Base-by-base conservation (phyloP, 1,284 basidiomycete species). In the Cutaneotrichosporon sp. region DNA sequence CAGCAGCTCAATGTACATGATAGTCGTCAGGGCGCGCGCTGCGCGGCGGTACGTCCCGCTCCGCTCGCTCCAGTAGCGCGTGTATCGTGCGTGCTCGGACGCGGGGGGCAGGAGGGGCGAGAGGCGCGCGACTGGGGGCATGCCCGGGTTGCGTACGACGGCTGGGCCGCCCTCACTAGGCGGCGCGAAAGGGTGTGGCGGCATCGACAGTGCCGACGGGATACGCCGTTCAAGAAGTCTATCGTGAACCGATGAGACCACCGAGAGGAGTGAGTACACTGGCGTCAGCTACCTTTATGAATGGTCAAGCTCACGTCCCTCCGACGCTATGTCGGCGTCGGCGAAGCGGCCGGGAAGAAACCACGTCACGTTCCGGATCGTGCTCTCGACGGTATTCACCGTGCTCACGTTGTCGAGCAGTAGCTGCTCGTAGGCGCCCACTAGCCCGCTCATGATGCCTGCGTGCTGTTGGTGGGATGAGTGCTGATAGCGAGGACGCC, bases 341-440 rank as follows among this genome's bases (percentile, higher is more conserved):
- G 91, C 90, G 81, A 97, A 97, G 58, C 92, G 82, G 59, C 92
- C 93, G 18, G 93, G 92, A 21, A 97, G 80, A 63, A 97, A 86
- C 88, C 91, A 97, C 36, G 90, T 93, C 61, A 96, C 77, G 56
- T 89, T 92, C 55, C 90, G 81, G 59, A 97, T 77, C 12, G 87
- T 85, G 34, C 87, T 90, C 75, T 97, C 92, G 60, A 96, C 79
- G 13, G 87, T 84, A 17, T 86, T 86, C 54, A 97, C 88, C 14
- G 88, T 84, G 9, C 85, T 84, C 33, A 87, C 84, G 75, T 93
- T 91, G 56, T 84, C 81, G 62, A 92, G 77, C 53, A 93, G 80
- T 66, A 91, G 88, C 35, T 81, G 77, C 72, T 92, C 88, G 76
- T 92, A 93, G 62, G 79, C 81, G 12, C 59, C 47, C 1, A 68